Conservation (phyloP, 805 yeast species). For the Candida takata region DNA sequence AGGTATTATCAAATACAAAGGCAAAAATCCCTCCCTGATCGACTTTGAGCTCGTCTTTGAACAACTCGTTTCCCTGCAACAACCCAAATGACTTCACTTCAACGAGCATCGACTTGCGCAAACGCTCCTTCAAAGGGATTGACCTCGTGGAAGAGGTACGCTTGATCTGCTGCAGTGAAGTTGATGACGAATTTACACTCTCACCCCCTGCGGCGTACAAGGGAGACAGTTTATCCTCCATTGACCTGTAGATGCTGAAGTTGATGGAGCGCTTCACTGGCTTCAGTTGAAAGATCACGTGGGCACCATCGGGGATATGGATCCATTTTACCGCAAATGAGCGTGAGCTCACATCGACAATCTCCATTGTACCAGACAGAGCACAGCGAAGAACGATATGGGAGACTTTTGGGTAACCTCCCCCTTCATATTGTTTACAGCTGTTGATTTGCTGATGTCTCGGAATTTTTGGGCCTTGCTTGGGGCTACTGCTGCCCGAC, state of each 20-base stretch:
- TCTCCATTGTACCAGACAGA: too few relatives aligned
- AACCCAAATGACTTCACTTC: constrained; percentile 49
- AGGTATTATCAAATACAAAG: constrained; percentile 86
- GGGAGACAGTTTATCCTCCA: constrained; percentile 8
- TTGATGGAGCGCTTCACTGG: constrained; percentile 63
- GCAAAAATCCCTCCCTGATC: constrained; percentile 68
- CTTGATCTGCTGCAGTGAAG: constrained; percentile 21
- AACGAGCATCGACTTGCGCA: constrained; percentile 45
- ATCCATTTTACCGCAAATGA: constrained; percentile 92
- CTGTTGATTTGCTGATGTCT: too few relatives aligned
- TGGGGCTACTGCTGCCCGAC: too few relatives aligned
- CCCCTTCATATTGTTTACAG: too few relatives aligned
- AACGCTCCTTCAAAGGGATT: constrained; percentile 46
- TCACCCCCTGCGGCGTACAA: constrained; percentile 22
- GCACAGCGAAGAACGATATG: too few relatives aligned
- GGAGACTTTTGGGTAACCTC: too few relatives aligned
- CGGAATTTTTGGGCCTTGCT: too few relatives aligned
- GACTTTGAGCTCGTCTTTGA: constrained; percentile 56
- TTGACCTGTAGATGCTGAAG: constrained; percentile 29
- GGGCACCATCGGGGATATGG: constrained; percentile 58
- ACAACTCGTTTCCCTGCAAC: constrained; percentile 52
- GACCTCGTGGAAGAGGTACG: constrained; percentile 27
- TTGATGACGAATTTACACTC: constrained; percentile 16
- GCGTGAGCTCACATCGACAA: constrained; percentile 83
- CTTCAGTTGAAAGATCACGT: constrained; percentile 71